Evolutionary conservation across 2,329 filamentous ascomycete species (phyloP).

Genomic region (Colletotrichum incanum): DNA sequence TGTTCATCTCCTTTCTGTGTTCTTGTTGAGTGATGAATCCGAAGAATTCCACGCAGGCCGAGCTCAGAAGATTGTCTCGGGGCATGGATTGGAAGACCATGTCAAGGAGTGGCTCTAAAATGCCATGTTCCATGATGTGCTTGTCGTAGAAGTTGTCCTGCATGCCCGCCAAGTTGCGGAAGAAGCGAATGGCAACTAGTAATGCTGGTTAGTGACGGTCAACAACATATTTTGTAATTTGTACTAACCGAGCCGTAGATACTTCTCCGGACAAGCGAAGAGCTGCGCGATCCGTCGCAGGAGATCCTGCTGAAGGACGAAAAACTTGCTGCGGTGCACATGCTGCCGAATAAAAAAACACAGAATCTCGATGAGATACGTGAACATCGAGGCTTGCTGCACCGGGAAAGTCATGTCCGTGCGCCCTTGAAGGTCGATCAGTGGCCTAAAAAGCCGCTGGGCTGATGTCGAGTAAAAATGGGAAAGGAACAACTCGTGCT

Average conservation of each 20-base stretch:
- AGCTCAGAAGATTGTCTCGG: constrained; percentile 93
- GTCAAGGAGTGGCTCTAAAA: constrained; percentile 88
- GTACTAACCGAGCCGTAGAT: constrained; percentile 87
- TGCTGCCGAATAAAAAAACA: constrained; percentile 96
- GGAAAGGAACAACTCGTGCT: constrained; percentile 88
- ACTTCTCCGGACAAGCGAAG: constrained; percentile 88
- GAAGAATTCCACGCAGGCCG: constrained; percentile 93
- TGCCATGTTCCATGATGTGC: constrained; percentile 84
- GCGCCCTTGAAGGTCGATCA: constrained; percentile 83
- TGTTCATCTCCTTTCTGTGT: constrained; percentile 84
- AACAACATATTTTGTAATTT: neutral
- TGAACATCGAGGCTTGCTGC: constrained; percentile 90
- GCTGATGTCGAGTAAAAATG: constrained; percentile 93
- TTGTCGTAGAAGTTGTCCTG: constrained; percentile 94
- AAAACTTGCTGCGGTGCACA: constrained; percentile 87
- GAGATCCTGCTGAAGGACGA: constrained; percentile 86
- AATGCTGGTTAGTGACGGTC: neutral
- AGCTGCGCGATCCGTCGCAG: constrained; percentile 86
- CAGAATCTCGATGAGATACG: constrained; percentile 91
- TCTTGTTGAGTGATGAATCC: constrained; percentile 86
- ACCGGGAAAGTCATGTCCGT: constrained; percentile 80
- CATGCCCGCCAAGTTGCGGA: constrained; percentile 86
- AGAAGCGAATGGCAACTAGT: constrained; percentile 90
- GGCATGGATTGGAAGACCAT: constrained; percentile 90
- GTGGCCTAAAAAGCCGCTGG: constrained; percentile 86